Base-by-base conservation (phyloP, 805 yeast genomes). In the Lipomyces spencermartinsiae region DNA sequence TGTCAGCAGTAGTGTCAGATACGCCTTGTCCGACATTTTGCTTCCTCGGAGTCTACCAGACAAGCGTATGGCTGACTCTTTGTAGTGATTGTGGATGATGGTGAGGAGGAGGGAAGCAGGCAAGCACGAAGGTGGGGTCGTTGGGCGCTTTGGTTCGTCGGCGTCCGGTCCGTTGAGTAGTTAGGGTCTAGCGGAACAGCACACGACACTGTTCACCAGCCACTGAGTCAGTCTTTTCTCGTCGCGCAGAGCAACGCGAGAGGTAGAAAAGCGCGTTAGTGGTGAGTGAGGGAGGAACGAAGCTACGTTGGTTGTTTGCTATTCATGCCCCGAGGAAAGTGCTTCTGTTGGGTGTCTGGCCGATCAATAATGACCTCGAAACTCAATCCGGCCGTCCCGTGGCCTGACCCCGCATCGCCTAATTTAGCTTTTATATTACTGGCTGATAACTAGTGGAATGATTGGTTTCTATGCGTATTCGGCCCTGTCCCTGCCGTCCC, bases 1-100 rank as follows among this genome's bases (percentile, higher is more conserved):
- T 64, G 79, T 78, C 73, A 82, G 83, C 33, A 86, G 77, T 55
- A 85, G 77, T 4, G 87, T 82, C 64, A 80, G 77, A 68, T 81
- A 78, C 33, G 82, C 86, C 58, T 72, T 29, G 58, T 69, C 58
- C 33, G 49, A 16, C 67, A 64, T 64, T 31, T 39, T 31, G 14
- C 3, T 19, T 58, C n/a, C 43, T 22, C 7, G 22, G 29, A 35
- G 61, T 14, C 9, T 34, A 34, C n/a, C 39, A 9, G 39, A 55
- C 22, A 9, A 34, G 58, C 12, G 37, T 2, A n/a, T 9, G 25
- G 58, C n/a, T n/a, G 9, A 8, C 8, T 16, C 9, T 19, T 43
- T 43, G 49, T n/a, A 43, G 12, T 5, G 39, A 5, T 29, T 16
- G 37, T 34, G 58, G 37, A 16, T 8, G 58, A 31, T 4, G 37